phyloP scores from a whole-genome alignment of 2,329 filamentous ascomycete genomes.

The Colletotrichum sp. region DNA sequence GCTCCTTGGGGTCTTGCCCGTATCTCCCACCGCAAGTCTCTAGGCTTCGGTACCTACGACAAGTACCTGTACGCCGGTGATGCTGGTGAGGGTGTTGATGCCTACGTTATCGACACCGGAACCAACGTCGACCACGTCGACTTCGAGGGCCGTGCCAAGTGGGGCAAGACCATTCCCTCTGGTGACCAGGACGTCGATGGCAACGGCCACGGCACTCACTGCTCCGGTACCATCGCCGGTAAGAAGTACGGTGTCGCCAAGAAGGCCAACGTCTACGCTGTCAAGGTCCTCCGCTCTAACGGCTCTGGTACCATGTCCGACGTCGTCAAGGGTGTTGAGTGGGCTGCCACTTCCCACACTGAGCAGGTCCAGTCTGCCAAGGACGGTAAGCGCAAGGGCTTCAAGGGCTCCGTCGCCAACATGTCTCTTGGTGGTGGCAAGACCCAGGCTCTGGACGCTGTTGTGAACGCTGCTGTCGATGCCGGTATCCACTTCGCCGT shows the following conservation, averaged over 20 bases:
- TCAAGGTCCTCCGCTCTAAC: constrained; percentile 98
- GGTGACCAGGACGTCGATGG: constrained; percentile 89
- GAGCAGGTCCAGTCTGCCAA: constrained; percentile 80
- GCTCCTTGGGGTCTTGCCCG: constrained; percentile 98
- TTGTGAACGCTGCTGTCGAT: constrained; percentile 91
- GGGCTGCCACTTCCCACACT: constrained; percentile 80
- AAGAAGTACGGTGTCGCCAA: constrained; percentile 99
- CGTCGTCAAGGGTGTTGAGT: constrained; percentile 98
- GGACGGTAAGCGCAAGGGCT: constrained; percentile 89
- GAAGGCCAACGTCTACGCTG: constrained; percentile 95
- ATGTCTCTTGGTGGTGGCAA: constrained; percentile 99
- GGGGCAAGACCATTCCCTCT: constrained; percentile 94
- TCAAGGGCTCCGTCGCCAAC: constrained; percentile 99
- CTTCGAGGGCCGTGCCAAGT: constrained; percentile 93
- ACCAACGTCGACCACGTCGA: constrained; percentile 94
- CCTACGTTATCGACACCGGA: constrained; percentile 98
- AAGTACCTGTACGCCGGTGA: constrained; percentile 94
- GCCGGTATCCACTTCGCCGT: constrained; percentile 97
- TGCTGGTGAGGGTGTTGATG: constrained; percentile 96
- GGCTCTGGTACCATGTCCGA: constrained; percentile 98
- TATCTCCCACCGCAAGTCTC: constrained; percentile 89
- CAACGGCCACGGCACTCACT: constrained; percentile 98
- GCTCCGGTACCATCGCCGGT: constrained; percentile 95
- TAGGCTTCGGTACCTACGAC: constrained; percentile 94
- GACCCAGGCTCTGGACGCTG: constrained; percentile 86